phyloP scores from a whole-genome alignment of 345 rosid genomes.

The Euclidium syriacum region DNA sequence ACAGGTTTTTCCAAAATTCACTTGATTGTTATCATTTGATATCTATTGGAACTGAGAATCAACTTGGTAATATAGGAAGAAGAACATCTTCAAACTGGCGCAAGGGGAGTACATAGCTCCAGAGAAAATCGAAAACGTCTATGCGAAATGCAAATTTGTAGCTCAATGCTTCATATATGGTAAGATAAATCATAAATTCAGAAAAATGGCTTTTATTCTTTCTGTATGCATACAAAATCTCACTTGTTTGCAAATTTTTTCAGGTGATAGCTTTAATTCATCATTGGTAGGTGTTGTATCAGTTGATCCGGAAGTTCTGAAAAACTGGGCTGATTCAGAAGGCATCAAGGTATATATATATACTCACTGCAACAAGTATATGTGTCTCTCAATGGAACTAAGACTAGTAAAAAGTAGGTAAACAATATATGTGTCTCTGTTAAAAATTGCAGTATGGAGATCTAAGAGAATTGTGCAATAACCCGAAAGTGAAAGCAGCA shows the following conservation, averaged over 20 bases:
- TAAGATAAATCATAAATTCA: slow-evolving; percentile 23
- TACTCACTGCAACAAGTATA: not conserved
- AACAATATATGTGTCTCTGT: not conserved
- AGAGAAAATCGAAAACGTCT: slow-evolving; percentile 93
- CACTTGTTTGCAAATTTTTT: slow-evolving; percentile 13
- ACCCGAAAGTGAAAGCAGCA: slow-evolving; percentile 68
- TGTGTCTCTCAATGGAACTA: not conserved
- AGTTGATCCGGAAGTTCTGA: slow-evolving; percentile 72
- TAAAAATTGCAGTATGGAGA: slow-evolving; percentile 44
- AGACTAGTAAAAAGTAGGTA: not conserved
- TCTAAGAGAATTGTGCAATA: slow-evolving; percentile 60
- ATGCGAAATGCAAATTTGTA: slow-evolving; percentile 80
- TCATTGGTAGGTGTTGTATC: slow-evolving; percentile 79
- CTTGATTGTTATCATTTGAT: not conserved
- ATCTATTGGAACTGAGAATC: not conserved
- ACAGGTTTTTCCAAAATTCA: slow-evolving; percentile 48
- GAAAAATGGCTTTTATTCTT: not conserved
- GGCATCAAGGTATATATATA: slow-evolving; percentile 67
- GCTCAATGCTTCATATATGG: slow-evolving; percentile 88
- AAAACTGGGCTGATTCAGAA: slow-evolving; percentile 81
- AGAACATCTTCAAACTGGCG: slow-evolving; percentile 96
- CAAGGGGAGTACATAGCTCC: slow-evolving; percentile 99
- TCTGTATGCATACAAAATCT: no score
- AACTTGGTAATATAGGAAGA: slow-evolving; percentile 53
- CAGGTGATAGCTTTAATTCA: slow-evolving; percentile 96